These are phyloP conservation scores for Penicillium diatomitis DNA, from an alignment of 495 filamentous ascomycete species.

Conservation along the genomic window DNA sequence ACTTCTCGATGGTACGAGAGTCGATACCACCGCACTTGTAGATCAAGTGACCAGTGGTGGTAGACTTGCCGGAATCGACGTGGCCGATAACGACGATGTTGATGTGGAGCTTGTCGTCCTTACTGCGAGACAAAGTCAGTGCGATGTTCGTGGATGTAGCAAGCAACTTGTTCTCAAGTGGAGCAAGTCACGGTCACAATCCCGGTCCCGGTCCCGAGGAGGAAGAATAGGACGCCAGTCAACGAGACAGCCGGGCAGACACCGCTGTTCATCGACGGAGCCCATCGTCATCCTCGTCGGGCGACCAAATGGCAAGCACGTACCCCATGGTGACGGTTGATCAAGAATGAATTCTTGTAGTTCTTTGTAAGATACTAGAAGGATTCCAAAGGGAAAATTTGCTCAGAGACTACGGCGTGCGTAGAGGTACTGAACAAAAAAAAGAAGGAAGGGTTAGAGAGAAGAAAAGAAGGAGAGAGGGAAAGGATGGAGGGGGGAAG, in stretches of 20 bases:
- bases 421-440: slow-evolving; percentile 42
- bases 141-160: background rate
- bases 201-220: background rate
- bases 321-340: slow-evolving; percentile 46
- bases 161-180: too few relatives aligned
- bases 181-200: background rate
- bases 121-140: slow-evolving; percentile 43
- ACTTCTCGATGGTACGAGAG: slow-evolving; percentile 99
- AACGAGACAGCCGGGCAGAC: background rate
- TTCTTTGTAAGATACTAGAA: slow-evolving; percentile 39
- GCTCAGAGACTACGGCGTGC: slow-evolving; percentile 47
- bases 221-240: background rate
- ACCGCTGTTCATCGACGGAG: too few relatives aligned
- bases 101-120: slow-evolving; percentile 77
- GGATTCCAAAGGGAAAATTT: slow-evolving; percentile 20
- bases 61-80: slow-evolving; percentile 99
- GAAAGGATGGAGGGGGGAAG: slow-evolving; percentile 20
- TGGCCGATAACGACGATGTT: slow-evolving; percentile 99
- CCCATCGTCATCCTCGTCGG: too few relatives aligned
- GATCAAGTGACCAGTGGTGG: slow-evolving; percentile 96
- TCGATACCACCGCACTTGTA: slow-evolving; percentile 99
- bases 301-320: slow-evolving; percentile 6
- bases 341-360: slow-evolving; percentile 30
- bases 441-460: slow-evolving; percentile 20
- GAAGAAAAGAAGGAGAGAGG: slow-evolving; percentile 14